phyloP scores from a whole-genome alignment of 345 rosid genomes.

The Viola odorata region DNA sequence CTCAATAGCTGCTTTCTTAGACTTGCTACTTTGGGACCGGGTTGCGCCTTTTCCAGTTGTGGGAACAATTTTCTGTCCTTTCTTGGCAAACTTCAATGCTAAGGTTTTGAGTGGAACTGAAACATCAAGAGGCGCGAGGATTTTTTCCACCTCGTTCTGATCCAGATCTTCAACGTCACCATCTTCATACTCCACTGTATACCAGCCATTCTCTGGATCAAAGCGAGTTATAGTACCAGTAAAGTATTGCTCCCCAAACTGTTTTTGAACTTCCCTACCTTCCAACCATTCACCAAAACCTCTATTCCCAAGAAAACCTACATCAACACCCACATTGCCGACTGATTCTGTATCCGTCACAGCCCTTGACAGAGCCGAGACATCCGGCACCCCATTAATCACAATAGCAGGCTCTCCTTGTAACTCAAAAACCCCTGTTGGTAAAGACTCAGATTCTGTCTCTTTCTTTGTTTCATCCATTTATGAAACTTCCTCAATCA shows the following conservation, averaged over 20 bases:
- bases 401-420: constrained; percentile 78
- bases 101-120: constrained; percentile 53
- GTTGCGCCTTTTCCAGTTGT: constrained; percentile 2
- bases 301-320: constrained; percentile 15
- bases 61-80: constrained; percentile 28
- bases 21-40: constrained; percentile 2
- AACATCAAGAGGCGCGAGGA: constrained; percentile 67
- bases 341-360: constrained; percentile 20
- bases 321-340: neutral
- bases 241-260: constrained; percentile 45
- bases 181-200: constrained; percentile 76
- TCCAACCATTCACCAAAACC: constrained; percentile 78
- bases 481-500: neutral
- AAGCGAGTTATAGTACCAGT: constrained; percentile 51
- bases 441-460: constrained; percentile 27
- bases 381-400: constrained; percentile 67
- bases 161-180: constrained; percentile 85
- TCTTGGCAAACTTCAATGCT: constrained; percentile 43
- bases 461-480: neutral
- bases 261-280: constrained; percentile 68
- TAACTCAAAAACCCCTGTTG: constrained; percentile 39
- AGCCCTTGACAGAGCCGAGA: constrained; percentile 15
- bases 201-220: constrained; percentile 72
- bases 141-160: constrained; percentile 61
- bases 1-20: neutral